Conservation (phyloP, 371 early-diverging fungal genomes). For the Funneliformis caledonium region DNA sequence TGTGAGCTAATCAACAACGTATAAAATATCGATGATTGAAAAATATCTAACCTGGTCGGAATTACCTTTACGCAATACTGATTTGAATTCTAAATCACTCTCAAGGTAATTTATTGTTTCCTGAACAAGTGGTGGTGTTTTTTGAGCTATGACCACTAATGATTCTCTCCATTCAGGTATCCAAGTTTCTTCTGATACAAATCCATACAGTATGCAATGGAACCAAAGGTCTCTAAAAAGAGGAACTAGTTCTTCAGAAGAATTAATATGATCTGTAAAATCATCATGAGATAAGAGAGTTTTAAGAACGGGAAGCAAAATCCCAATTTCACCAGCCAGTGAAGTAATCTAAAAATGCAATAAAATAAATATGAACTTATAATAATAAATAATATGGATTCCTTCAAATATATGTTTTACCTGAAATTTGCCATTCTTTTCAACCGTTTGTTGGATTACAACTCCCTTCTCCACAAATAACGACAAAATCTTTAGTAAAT, state of each 20-base stretch:
- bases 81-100: conserved; percentile 88
- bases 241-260: conserved; percentile 67
- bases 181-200: conserved; percentile 78
- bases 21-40: neutral
- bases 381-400: neutral
- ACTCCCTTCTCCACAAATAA: conserved; percentile 78
- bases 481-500: conserved; percentile 60
- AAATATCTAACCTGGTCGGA: conserved; percentile 59
- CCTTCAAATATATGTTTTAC: conserved; percentile 21
- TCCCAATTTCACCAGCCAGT: conserved; percentile 65
- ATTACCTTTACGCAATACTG: conserved; percentile 74
- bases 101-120: conserved; percentile 81
- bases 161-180: conserved; percentile 76
- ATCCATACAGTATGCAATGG: conserved; percentile 79
- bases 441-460: conserved; percentile 58
- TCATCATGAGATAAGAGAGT: conserved; percentile 64
- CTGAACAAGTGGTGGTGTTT: conserved; percentile 85
- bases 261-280: conserved; percentile 64
- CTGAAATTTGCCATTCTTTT: conserved; percentile 57
- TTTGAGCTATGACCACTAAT: conserved; percentile 75
- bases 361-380: neutral
- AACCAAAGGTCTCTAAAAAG: conserved; percentile 92
- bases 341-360: conserved; percentile 48
- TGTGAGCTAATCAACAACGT: neutral
- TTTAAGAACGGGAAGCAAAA: conserved; percentile 68